Percentiles rank a stretch among this genome's conserved stretches.
These are phyloP conservation scores for Helianthus tuberosus DNA, from an alignment of 129 eudicot species.

Conservation along the genomic window DNA sequence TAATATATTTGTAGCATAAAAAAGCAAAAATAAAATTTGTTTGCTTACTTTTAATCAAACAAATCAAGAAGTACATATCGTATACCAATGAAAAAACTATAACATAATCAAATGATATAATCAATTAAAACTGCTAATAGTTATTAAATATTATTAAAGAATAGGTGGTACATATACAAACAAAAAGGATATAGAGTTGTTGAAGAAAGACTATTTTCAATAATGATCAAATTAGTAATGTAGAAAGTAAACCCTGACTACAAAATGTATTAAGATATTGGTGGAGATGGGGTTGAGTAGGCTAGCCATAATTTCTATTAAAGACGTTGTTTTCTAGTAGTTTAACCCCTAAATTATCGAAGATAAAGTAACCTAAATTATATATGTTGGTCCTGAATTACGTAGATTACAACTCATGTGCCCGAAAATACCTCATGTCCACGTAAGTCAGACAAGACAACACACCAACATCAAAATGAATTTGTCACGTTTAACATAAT, in stretches of 20 bases:
- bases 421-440: not conserved
- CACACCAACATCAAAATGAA: not conserved
- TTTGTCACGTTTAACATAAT: constrained; percentile 8
- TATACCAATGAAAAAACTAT: no score
- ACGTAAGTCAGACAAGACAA: not conserved
- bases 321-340: no score
- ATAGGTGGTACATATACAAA: not conserved
- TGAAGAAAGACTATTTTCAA: not conserved
- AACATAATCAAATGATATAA: no score
- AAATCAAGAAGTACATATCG: not conserved
- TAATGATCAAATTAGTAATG: not conserved
- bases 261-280: no score
- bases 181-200: not conserved
- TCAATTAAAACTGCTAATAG: no score
- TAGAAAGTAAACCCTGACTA: not conserved
- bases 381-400: not conserved
- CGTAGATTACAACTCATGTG: not conserved
- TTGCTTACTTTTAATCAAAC: not conserved
- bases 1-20: no score
- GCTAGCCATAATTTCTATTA: no score
- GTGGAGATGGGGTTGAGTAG: no score
- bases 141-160: not conserved
- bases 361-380: no score
- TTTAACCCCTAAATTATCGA: no score
- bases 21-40: not conserved